Base-by-base conservation (phyloP, 169 alveolate genomes). In the Eimeria acervulina region DNA sequence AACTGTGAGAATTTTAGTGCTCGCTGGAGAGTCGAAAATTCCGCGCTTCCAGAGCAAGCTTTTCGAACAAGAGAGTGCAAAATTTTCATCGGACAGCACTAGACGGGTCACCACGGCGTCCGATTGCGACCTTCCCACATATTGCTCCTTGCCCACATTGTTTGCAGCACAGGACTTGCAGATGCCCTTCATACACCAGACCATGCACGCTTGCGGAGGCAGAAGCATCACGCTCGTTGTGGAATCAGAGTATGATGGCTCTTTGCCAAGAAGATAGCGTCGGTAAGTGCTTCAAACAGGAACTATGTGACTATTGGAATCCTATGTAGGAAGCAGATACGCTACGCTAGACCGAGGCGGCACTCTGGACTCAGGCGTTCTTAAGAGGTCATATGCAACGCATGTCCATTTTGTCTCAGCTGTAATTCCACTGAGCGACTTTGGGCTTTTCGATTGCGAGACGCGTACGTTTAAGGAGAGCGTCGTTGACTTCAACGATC, bases 191-290 rank as follows among this genome's bases (percentile, higher is more conserved):
- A 31, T 87, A 87, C 44, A 87, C 94, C 33, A 61, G 94, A 42
- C 94, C 94, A 13, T 87, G 94, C 40, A 36, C 51, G 47, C 42
- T 63, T 38, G 94, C 80, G 15, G 94, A 87, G 83, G 94, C 81
- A 87, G 94, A 87, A 87, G 81, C 83, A 26, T 63, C 94, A 38
- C 94, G 94, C 61, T 87, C 81, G 66, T 87, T 63, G 61, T 87
- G 94, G 94, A 87, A 87, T 63, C 83, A 87, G 63, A 40, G 38
- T n/a, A 87, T 87, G 94, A 87, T 87, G 94, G 83, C 61, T 63
- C 74, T 87, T 31, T 87, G 94, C 94, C 80, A 87, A 33, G 81
- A 87, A 59, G 74, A 61, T n/a, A 87, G 83, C 51, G 74, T 63
- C 28, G 94, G 94, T 87, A 40, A 26, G 52, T 31, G 44, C 7